A percentile compares a stretch with the other conserved stretches of the same genome.
These are phyloP conservation scores for Suhomyces bokatorum DNA, from an alignment of 1,139 yeast genomes.

Conservation along the genomic window DNA sequence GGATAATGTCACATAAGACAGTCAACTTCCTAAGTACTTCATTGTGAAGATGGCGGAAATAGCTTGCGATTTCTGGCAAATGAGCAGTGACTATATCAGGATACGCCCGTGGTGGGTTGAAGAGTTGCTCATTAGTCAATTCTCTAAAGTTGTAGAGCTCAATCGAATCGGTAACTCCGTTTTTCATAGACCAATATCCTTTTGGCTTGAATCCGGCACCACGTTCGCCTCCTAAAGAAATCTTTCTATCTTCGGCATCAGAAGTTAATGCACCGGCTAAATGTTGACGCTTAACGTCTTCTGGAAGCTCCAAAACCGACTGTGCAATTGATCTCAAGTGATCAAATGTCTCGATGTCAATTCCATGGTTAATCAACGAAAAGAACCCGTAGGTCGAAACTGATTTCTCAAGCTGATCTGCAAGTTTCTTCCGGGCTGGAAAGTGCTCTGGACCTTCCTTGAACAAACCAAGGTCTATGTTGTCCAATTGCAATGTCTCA, in stretches of 20 bases:
- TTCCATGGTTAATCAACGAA: constrained; percentile 41
- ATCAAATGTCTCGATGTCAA: constrained; percentile 27
- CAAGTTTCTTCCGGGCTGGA: constrained; percentile 29
- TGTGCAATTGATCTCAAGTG: constrained; percentile 39
- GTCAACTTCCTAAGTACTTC: constrained; percentile 27
- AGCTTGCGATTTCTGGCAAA: constrained; percentile 28
- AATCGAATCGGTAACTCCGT: constrained; percentile 43
- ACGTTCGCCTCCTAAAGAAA: constrained; percentile 44
- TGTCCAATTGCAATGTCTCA: constrained; percentile 30
- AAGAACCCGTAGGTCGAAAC: constrained; percentile 48
- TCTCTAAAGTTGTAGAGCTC: constrained; percentile 44
- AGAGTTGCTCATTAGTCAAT: constrained; percentile 29
- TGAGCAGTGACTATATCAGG: constrained; percentile 34
- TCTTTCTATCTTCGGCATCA: constrained; percentile 31
- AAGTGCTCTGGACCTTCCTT: constrained; percentile 35
- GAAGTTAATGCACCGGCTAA: constrained; percentile 41
- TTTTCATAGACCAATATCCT: constrained; percentile 46
- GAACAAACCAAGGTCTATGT: constrained; percentile 38
- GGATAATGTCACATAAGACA: constrained; percentile 30
- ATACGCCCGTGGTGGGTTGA: constrained; percentile 18
- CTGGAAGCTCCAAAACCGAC: constrained; percentile 40
- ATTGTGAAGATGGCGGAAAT: constrained; percentile 27
- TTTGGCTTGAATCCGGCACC: constrained; percentile 50
- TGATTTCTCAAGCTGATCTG: constrained; percentile 36
- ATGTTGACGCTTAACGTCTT: constrained; percentile 39